Evolutionary conservation across 108 stramenopile species (phyloP), one percentile per base, ranked within the genome.

Genomic region (Nannochloropsis salina): DNA sequence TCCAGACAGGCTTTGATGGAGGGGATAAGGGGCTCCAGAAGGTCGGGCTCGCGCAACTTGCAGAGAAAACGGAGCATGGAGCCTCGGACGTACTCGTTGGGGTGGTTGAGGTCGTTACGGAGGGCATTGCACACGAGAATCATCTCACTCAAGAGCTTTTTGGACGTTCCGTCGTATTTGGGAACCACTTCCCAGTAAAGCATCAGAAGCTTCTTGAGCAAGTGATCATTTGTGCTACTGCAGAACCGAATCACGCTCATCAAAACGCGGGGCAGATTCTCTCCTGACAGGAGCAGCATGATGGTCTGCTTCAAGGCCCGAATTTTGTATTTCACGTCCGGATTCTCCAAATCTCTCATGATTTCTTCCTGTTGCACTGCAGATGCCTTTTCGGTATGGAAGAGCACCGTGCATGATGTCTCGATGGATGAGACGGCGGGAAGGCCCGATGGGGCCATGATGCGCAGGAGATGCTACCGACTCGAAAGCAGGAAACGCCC

Each of bases 31-130:
- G 98, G 98, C 80, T 98, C 97, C 51, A 99, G 89, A 74, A 99
- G 95, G 84, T 99, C 98, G 83, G 95, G 94, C 88, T 99, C 99
- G 81, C 96, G 94, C 82, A 99, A 91, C 90, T 97, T 98, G 92
- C 99, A 98, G 44, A 99, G 90, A 90, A 99, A 99, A 41, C 98
- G 94, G 40, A 99, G 92, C 94, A 98, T 99, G 87, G 93, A 96
- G 85, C 98, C 99, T 9, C 99, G 95, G 41, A 99, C 95, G 83
- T 94, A 99, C 90, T 99, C 99, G 87, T 99, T 98, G 82, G 99
- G 97, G 93, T 98, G 97, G 87, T 96, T 99, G 83, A 99, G 88
- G 92, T 99, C 96, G 86, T 98, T 98, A 91, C 97, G 96, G 43
- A 99, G 90, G 43, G 99, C 98, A 85, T 99, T 99, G 90, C 99